Conservation (phyloP, 305 asterid genomes). For the Solanum hybrid region DNA sequence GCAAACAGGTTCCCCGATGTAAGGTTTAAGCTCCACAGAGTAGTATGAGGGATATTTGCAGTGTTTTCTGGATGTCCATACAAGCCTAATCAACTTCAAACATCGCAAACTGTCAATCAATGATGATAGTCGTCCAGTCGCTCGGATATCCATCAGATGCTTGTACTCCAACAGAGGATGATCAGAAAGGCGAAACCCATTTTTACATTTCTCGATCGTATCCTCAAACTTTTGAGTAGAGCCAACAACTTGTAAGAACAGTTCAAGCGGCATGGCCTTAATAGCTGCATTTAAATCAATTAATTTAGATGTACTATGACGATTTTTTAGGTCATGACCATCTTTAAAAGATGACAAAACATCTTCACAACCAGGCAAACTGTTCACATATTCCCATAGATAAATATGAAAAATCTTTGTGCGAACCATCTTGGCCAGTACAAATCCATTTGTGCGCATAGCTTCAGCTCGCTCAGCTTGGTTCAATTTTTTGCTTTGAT, state of each 20-base stretch:
- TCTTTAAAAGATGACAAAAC: slow-evolving; percentile 26
- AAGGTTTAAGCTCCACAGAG: too few species aligned
- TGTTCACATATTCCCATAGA: slow-evolving; percentile 62
- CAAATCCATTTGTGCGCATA: slow-evolving; percentile 74
- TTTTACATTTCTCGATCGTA: too few species aligned
- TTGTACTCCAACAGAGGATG: slow-evolving; percentile 60
- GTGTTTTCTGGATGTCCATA: too few species aligned
- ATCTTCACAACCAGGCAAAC: slow-evolving; percentile 49
- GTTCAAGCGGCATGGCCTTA: too few species aligned
- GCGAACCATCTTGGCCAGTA: slow-evolving; percentile 76
- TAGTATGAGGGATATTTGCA: too few species aligned
- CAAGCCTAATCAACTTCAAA: slow-evolving; percentile 20
- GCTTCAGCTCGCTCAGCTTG: slow-evolving; percentile 50
- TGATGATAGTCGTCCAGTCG: slow-evolving; percentile 65
- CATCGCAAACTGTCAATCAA: slow-evolving; percentile 68
- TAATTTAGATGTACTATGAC: too few species aligned
- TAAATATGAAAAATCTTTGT: slow-evolving; percentile 77
- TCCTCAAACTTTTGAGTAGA: too few species aligned
- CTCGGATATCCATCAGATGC: slow-evolving; percentile 59
- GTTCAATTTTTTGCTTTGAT: slow-evolving; percentile 22
- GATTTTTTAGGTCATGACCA: too few species aligned
- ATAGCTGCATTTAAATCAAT: too few species aligned
- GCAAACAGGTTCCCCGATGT: too few species aligned
- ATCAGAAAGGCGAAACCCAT: slow-evolving; percentile 58
- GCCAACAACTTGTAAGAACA: too few species aligned